Conservation (phyloP, 495 filamentous ascomycete species). For the Podospora fimiseda region DNA sequence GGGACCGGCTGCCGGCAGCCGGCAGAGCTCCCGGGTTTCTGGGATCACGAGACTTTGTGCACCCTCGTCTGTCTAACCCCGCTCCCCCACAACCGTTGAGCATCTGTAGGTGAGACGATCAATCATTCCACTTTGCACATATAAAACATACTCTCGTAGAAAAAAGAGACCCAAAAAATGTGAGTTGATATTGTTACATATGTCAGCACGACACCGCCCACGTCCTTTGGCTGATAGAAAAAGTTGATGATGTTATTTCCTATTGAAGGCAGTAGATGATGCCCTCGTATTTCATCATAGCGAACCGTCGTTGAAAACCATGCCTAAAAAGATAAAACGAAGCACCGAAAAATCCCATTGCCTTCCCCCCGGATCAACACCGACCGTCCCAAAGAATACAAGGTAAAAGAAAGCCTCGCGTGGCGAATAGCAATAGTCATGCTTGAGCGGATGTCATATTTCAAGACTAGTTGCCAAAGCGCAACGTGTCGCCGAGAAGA, state of each 20-base stretch:
- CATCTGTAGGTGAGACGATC: no score
- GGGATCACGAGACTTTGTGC: no score
- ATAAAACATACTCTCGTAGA: no score
- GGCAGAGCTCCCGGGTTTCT: not conserved
- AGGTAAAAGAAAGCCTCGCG: constrained; percentile 27
- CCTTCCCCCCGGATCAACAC: constrained; percentile 37
- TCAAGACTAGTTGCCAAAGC: constrained; percentile 27
- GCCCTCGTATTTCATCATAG: constrained; percentile 20
- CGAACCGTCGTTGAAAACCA: constrained; percentile 28
- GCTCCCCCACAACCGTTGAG: no score
- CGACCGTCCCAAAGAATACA: constrained; percentile 41
- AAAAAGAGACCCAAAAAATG: no score
- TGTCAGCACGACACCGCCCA: not conserved
- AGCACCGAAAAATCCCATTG: constrained; percentile 30
- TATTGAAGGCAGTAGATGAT: constrained; percentile 12
- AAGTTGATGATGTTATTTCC: constrained; percentile 13
- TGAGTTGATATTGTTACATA: constrained; percentile 25
- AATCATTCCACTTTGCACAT: no score
- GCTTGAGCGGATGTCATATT: constrained; percentile 19
- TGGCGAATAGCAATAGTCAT: constrained; percentile 14
- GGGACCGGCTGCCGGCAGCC: not conserved
- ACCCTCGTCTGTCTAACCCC: no score
- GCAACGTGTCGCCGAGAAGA: constrained; percentile 29
- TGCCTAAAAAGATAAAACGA: constrained; percentile 22
- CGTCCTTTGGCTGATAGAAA: constrained; percentile 4